phyloP scores from a whole-genome alignment of 768 basidiomycete species.

The Coprinellus micaceus region DNA sequence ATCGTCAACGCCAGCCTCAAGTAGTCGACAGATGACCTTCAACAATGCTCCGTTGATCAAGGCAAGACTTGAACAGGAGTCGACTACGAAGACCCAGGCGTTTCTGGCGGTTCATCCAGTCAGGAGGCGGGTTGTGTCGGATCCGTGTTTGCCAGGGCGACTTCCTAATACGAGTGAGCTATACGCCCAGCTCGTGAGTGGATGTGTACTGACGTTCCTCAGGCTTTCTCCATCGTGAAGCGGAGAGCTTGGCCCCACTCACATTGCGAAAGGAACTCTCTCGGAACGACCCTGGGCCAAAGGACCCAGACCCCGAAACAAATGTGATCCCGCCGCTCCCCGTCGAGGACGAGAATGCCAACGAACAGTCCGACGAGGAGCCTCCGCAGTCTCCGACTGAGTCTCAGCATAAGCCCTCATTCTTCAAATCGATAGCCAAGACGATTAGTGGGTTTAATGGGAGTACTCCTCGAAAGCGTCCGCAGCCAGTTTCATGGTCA shows the following conservation, averaged over 20 bases:
- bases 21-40: conserved; percentile 33
- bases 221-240: conserved; percentile 76
- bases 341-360: conserved; percentile 17
- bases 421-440: conserved; percentile 29
- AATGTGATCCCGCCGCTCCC: conserved; percentile 4
- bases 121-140: conserved; percentile 41
- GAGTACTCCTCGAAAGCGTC: neutral
- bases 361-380: conserved; percentile 20
- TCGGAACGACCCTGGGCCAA: neutral
- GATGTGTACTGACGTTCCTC: conserved; percentile 16
- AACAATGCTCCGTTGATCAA: conserved; percentile 49
- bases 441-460: conserved; percentile 17
- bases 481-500: conserved; percentile 19
- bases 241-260: conserved; percentile 51
- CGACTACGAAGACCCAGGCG: conserved; percentile 3
- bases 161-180: conserved; percentile 61
- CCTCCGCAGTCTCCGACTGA: conserved; percentile 11
- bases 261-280: conserved; percentile 52
- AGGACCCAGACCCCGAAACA: neutral
- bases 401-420: conserved; percentile 29
- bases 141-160: conserved; percentile 64
- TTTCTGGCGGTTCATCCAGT: conserved; percentile 14
- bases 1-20: neutral
- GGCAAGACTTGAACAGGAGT: conserved; percentile 18
- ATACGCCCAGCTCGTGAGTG: neutral